Percentiles rank a stretch among this genome's conserved stretches.
phyloP scores from a whole-genome alignment of 202 grass and related monocot species.

The Thinopyrum obtusiflorum region DNA sequence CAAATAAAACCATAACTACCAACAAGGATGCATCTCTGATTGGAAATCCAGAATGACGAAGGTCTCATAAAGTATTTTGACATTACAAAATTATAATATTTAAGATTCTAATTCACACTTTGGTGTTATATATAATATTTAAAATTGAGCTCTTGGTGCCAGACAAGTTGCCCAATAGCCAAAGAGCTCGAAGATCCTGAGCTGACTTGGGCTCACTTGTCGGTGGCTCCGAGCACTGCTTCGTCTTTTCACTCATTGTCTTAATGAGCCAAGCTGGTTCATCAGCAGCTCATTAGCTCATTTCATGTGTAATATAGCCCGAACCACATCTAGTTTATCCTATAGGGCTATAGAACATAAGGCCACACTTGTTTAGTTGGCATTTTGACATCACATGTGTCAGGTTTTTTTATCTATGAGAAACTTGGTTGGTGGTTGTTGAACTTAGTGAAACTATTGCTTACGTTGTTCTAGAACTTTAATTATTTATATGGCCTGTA shows the following conservation, averaged over 20 bases:
- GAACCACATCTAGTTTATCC: not conserved
- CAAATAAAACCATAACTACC: constrained; percentile 2
- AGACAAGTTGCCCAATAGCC: not conserved
- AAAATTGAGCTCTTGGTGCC: constrained; percentile 25
- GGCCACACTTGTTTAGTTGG: not conserved
- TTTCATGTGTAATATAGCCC: not conserved
- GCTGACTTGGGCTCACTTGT: not conserved
- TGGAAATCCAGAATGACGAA: constrained; percentile 18
- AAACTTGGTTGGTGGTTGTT: not conserved
- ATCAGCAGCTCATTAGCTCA: not conserved
- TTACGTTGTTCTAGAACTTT: not conserved
- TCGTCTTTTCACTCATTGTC: not conserved
- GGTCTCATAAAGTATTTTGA: constrained; percentile 14
- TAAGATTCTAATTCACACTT: not conserved
- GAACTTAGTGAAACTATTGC: not conserved
- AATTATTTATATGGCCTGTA: not conserved
- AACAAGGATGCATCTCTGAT: constrained; percentile 12
- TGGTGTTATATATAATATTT: not conserved
- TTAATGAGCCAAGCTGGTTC: not conserved
- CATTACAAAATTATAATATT: not conserved
- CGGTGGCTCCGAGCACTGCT: not conserved
- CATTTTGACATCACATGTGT: not conserved
- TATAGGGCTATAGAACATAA: not conserved
- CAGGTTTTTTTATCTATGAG: not conserved
- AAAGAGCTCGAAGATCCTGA: not conserved